These are phyloP conservation scores for Saturnispora bothae DNA, from an alignment of 805 yeast species.

Conservation along the genomic window DNA sequence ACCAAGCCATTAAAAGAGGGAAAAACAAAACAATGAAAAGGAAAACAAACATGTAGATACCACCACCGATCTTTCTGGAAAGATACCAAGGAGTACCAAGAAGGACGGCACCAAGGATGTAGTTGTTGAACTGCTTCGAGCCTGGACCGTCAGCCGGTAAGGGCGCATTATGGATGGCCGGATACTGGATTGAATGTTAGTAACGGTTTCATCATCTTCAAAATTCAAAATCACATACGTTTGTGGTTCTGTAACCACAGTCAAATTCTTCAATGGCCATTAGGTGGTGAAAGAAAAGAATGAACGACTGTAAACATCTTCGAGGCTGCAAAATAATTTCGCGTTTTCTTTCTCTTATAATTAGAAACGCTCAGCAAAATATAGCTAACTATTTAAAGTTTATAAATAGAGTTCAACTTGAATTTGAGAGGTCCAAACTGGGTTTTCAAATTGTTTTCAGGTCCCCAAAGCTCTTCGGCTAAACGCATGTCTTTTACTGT, in stretches of 20 bases:
- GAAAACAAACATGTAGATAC: constrained; percentile 56
- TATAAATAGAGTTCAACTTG: constrained; percentile 18
- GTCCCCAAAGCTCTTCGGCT: not conserved
- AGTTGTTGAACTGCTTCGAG: constrained; percentile 62
- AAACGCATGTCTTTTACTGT: constrained; percentile 20
- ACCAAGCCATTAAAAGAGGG: constrained; percentile 72
- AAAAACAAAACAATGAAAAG: constrained; percentile 43
- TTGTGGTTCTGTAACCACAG: constrained; percentile 43
- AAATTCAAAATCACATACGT: constrained; percentile 23
- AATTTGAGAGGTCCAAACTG: too few relatives aligned
- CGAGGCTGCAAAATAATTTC: not conserved
- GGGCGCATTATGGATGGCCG: constrained; percentile 77
- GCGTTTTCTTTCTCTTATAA: not conserved
- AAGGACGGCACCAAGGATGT: constrained; percentile 37
- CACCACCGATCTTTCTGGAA: constrained; percentile 58
- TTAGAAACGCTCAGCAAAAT: too few relatives aligned
- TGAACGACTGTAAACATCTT: too few relatives aligned
- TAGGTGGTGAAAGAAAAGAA: too few relatives aligned
- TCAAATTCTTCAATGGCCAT: constrained; percentile 18
- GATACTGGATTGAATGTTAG: constrained; percentile 27
- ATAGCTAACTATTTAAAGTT: too few relatives aligned
- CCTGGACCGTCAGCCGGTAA: constrained; percentile 91
- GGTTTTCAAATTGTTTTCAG: too few relatives aligned
- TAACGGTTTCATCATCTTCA: not conserved
- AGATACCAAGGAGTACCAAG: constrained; percentile 52